Conservation (phyloP, 1,284 basidiomycete genomes). For the Anthracocystis setariae region DNA sequence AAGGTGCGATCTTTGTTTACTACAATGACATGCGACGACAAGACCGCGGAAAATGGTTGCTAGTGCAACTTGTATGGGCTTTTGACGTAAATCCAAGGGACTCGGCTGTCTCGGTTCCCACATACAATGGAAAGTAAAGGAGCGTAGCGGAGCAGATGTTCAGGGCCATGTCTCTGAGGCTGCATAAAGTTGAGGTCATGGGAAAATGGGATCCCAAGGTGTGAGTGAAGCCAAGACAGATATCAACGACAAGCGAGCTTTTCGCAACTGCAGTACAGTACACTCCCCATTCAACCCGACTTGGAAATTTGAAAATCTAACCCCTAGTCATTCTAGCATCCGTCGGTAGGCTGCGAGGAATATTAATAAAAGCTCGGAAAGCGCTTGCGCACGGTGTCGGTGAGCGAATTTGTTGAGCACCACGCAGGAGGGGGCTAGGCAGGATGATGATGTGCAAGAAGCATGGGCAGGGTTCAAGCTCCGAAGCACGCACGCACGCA, state of each 20-base stretch:
- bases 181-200: neutral
- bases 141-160: neutral
- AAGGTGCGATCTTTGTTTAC: too few relatives aligned
- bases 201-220: neutral
- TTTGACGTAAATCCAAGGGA: neutral
- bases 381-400: too few relatives aligned
- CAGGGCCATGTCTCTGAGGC: conserved; percentile 4
- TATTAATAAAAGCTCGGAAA: too few relatives aligned
- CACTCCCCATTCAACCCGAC: too few relatives aligned
- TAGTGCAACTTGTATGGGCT: too few relatives aligned
- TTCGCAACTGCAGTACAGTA: conserved; percentile 6
- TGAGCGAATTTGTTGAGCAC: neutral
- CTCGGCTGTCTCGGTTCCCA: neutral
- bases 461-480: conserved; percentile 2
- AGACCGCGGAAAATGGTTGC: too few relatives aligned
- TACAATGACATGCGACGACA: too few relatives aligned
- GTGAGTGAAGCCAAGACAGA: too few relatives aligned
- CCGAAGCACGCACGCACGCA: conserved; percentile 9
- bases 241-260: conserved; percentile 26
- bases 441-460: neutral
- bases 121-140: too few relatives aligned
- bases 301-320: too few relatives aligned
- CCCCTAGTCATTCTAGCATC: too few relatives aligned
- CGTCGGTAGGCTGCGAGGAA: too few relatives aligned
- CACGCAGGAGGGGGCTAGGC: neutral